Base-by-base conservation (phyloP, 306 rosid genomes). In the Begonia peltatifolia region DNA sequence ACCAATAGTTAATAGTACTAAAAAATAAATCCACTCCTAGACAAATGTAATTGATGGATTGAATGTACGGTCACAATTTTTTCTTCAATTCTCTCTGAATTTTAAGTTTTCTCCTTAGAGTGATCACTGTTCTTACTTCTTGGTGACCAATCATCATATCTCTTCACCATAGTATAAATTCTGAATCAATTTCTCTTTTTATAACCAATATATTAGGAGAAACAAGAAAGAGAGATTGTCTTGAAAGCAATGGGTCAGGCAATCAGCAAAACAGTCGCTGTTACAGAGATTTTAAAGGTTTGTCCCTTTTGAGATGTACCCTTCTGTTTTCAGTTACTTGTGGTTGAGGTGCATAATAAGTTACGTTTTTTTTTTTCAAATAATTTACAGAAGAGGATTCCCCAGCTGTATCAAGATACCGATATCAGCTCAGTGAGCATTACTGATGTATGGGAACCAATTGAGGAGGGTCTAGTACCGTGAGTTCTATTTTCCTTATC, bases 171-270 rank as follows among this genome's bases (percentile, higher is more conserved):
- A 30, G 9, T 30, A 30, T 30, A 7, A 30, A 30, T 30, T 7
- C 6, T 30, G 9, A 30, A 30, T 30, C 38, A 0, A 30, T 30
- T 30, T 30, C 38, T 30, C 38, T 30, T 30, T 7, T 1, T 30
- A 30, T 30, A 30, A 30, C 38, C 38, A 30, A 5, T 30, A 7
- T 6, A 30, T 13, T 57, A 90, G 97, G 97, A 90, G 71, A 90
- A 85, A 56, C 73, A 61, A 46, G 94, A 67, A 11, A 76, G 56
- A 50, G 97, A 90, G 78, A 90, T 90, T 43, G 92, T 85, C 56
- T 71, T 90, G 78, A 90, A 90, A 75, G 97, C 97, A 71, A 90
- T 90, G 97, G 97, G 97, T 25, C 95, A 85, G 66, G 97, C 97
- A 63, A 90, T 90, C 74, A 90, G 92, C 77, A 90, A 90, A 87